Percentiles rank a stretch among this genome's conserved stretches.
phyloP scores from a whole-genome alignment of 2,329 filamentous ascomycete genomes.

The Talaromyces sp. region DNA sequence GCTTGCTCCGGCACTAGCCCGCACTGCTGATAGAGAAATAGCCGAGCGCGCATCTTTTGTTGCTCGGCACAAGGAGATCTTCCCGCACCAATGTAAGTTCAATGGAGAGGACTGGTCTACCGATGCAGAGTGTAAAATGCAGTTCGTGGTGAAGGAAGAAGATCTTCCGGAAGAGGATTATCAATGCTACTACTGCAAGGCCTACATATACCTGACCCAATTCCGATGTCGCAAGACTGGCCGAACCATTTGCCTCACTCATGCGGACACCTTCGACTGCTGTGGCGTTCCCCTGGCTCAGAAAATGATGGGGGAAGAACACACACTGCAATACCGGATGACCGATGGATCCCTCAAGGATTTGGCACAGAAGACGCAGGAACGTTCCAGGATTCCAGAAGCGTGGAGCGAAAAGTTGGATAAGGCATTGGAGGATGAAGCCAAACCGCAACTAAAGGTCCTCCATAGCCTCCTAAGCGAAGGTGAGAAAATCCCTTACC shows the following conservation, averaged over 20 bases:
- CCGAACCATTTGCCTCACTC: constrained; percentile 75
- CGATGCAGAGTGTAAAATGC: constrained; percentile 51
- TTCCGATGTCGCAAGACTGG: constrained; percentile 78
- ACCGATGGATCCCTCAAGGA: constrained; percentile 63
- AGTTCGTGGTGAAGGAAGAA: constrained; percentile 62
- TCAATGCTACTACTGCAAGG: constrained; percentile 86
- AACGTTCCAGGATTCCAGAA: constrained; percentile 82
- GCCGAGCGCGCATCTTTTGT: constrained; percentile 64
- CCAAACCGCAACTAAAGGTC: constrained; percentile 77
- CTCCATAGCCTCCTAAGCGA: constrained; percentile 80
- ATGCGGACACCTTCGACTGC: constrained; percentile 75
- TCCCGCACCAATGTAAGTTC: constrained; percentile 52
- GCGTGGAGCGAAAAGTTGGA: constrained; percentile 88
- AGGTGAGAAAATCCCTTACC: constrained; percentile 92
- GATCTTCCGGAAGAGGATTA: constrained; percentile 88
- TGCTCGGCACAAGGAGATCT: constrained; percentile 55
- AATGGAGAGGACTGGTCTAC: constrained; percentile 43
- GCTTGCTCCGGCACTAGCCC: constrained; percentile 80
- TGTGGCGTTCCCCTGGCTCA: constrained; percentile 65
- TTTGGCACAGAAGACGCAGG: constrained; percentile 69
- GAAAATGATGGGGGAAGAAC: constrained; percentile 64
- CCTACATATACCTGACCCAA: constrained; percentile 83
- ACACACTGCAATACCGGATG: constrained; percentile 73
- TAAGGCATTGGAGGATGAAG: constrained; percentile 74
- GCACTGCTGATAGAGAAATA: constrained; percentile 70